Base-by-base conservation (phyloP, 768 basidiomycete genomes). In the Mycena floridula region DNA sequence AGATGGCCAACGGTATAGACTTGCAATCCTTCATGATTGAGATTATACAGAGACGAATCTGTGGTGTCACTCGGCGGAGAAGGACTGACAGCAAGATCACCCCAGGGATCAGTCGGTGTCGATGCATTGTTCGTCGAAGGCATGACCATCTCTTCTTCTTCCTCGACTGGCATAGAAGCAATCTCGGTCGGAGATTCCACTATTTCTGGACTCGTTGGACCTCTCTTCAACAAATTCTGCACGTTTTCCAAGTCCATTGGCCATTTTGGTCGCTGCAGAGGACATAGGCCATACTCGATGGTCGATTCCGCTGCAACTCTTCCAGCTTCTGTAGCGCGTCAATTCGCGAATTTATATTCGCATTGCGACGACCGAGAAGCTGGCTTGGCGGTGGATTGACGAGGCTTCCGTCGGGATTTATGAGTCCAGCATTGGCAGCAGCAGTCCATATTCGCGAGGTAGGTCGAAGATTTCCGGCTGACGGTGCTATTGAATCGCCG, bases 1-100 rank as follows among this genome's bases (percentile, higher is more conserved):
- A 89, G 63, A 58, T 88, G 86, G 0, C 87, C 86, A 3, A 89
- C 76, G 1, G 88, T 89, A 57, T 86, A 86, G 43, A 89, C 85
- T 59, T 87, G 84, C 43, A 89, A 60, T 3, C 84, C 86, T 53
- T 84, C 77, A 47, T 86, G 82, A 28, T 51, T 46, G 5, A 49
- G 43, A 25, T 37, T 44, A 26, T 32, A 42, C 25, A 56, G 52
- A 2, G 56, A 50, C 1, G 60, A 59, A 24, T n/a, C n/a, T n/a
- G n/a, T n/a, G n/a, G n/a, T 16, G 11, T 32, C 28, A 9, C 11
- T 32, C 28, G 16, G 9, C 28, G 28, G 9, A 9, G 28, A 9
- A 32, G 28, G 28, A 32, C 11, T 9, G 28, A 16, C 28, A 32
- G 28, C n/a, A n/a, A n/a, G n/a, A n/a, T 32, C 11, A 32, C 8